A percentile compares a stretch with the other conserved stretches of the same genome.
phyloP scores from a whole-genome alignment of 495 filamentous ascomycete species.

The Neurospora cerealis region DNA sequence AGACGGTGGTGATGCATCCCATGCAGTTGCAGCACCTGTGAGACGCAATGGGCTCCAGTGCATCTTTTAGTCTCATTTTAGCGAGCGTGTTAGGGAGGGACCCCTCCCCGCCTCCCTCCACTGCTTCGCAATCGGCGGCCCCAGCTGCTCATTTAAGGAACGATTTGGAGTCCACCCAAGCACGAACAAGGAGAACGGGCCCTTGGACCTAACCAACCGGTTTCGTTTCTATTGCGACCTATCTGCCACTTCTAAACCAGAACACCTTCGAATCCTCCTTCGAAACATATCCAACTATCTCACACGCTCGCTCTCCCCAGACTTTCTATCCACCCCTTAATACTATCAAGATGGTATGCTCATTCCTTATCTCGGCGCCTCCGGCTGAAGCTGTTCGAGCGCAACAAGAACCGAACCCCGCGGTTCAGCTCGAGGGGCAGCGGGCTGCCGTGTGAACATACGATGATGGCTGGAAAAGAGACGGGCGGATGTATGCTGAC shows the following conservation, averaged over 20 bases:
- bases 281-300: neutral
- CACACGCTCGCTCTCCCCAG: neutral
- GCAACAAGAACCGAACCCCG: slow-evolving; percentile 17
- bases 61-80: neutral
- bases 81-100: neutral
- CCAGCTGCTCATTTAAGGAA: neutral
- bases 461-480: slow-evolving; percentile 5
- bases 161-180: neutral
- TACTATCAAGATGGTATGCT: neutral
- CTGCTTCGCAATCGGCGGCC: neutral
- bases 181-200: neutral
- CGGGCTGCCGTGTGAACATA: slow-evolving; percentile 1
- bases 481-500: slow-evolving; percentile 9
- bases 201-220: neutral
- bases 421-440: slow-evolving; percentile 15
- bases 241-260: neutral
- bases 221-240: neutral
- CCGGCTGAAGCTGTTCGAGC: neutral
- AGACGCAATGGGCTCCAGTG: neutral
- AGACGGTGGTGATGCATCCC: neutral
- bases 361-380: neutral
- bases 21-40: neutral
- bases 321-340: neutral
- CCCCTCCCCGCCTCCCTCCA: neutral
- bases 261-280: neutral